Evolutionary conservation across 352 stramenopile species (phyloP), one percentile per base, ranked within the genome.

Genomic region (Globisporangium solare): DNA sequence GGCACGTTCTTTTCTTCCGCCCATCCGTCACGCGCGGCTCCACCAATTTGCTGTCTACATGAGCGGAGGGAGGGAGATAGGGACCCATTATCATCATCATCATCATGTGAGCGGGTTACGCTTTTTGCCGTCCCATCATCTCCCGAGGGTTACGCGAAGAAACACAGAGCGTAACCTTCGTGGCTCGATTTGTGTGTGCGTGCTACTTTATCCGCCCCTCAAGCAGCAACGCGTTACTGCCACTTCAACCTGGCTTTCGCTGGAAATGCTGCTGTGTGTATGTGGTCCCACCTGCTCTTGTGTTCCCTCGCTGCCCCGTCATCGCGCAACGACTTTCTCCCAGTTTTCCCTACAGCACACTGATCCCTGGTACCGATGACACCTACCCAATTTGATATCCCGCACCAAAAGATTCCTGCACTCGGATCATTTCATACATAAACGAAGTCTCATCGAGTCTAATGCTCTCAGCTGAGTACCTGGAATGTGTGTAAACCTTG

Each of bases 161-260:
- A 15, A n/a, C n/a, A 43, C 2, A 17, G 6, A 42, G 10, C 17
- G 39, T 43, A 43, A 43, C 39, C 39, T n/a, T 43, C n/a, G n/a
- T n/a, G n/a, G n/a, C n/a, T 43, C 39, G 13, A 43, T 15, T 43
- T 43, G 7, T 13, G 17, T n/a, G 27, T 6, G 12, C 12, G 39
- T 43, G 39, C 17, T 18, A n/a, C 39, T 43, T n/a, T 43, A 6
- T 43, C 10, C 49, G 10, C 27, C 50, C 32, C 50, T 39, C 20
- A 56, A 47, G 27, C 2, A 21, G 50, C 50, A 56, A 56, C 21
- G 3, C n/a, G 17, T 53, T 22, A 12, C 17, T 39, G 21, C 24
- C 50, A 55, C 49, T 55, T 55, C 49, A 55, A 55, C 32, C 50
- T 55, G 50, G 50, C 50, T 55, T 53, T 53, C 47, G 17, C 24